Evolutionary conservation across 2,329 filamentous ascomycete genomes (phyloP).

Genomic region (Xylariaceae sp.): DNA sequence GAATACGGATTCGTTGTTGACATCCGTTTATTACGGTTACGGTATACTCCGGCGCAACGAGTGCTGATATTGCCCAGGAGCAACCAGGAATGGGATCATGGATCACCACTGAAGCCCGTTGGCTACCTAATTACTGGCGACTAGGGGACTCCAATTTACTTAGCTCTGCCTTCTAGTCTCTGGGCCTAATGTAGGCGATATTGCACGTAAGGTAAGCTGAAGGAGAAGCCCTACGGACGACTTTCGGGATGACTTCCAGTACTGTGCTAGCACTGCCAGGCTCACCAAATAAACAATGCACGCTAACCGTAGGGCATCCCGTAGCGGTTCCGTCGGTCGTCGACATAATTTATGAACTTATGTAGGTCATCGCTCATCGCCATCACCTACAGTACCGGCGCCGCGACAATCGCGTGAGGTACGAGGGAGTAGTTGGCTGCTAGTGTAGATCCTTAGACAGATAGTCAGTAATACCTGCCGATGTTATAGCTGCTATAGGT

Average conservation of each 20-base stretch:
- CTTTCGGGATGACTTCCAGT: too few species aligned
- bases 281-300: too few species aligned
- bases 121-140: not conserved
- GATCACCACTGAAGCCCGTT: not conserved
- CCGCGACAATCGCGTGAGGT: not conserved
- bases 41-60: too few species aligned
- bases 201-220: not conserved
- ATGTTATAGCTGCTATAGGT: too few species aligned
- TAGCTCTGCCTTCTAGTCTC: not conserved
- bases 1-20: not conserved
- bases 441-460: too few species aligned
- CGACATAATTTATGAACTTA: too few species aligned
- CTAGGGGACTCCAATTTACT: not conserved
- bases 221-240: not conserved
- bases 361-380: too few species aligned
- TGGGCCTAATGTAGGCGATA: not conserved
- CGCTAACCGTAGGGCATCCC: too few species aligned
- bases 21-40: not conserved
- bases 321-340: too few species aligned
- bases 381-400: not conserved
- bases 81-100: not conserved
- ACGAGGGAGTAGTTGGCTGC: not conserved
- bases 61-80: not conserved
- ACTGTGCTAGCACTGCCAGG: too few species aligned
- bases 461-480: too few species aligned